Percentiles rank a stretch among this genome's conserved stretches.
Evolutionary conservation across 768 basidiomycete species (phyloP).

Genomic region (Mrakia gelida): DNA sequence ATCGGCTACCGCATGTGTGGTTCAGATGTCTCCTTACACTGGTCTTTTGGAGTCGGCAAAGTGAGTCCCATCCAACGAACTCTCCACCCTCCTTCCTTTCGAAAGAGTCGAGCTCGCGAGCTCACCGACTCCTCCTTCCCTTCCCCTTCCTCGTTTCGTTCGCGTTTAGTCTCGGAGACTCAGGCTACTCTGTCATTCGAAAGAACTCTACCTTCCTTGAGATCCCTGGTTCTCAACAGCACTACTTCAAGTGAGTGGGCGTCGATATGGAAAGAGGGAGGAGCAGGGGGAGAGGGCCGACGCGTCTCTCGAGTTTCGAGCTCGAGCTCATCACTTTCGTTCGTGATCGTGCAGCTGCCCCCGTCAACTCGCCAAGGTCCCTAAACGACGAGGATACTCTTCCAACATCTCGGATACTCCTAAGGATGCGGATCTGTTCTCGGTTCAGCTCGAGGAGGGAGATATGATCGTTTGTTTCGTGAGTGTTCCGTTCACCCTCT

Average conservation of each 20-base stretch:
- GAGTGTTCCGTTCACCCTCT: conserved; percentile 1
- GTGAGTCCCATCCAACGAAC: conserved; percentile 36
- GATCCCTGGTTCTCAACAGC: conserved; percentile 28
- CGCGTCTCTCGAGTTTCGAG: conserved; percentile 28
- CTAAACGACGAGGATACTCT: background rate
- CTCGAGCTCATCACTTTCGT: conserved; percentile 26
- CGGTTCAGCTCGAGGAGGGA: conserved; percentile 35
- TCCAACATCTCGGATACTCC: conserved; percentile 39
- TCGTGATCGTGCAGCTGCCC: conserved; percentile 38
- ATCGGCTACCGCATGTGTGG: conserved; percentile 34
- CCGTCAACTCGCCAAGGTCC: conserved; percentile 37
- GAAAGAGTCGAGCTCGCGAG: background rate
- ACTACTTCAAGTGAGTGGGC: conserved; percentile 29
- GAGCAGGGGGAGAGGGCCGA: conserved; percentile 23
- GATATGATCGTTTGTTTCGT: conserved; percentile 42
- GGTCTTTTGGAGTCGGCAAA: conserved; percentile 47
- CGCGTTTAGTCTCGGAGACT: conserved; percentile 42
- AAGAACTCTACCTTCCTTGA: conserved; percentile 27
- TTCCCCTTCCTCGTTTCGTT: background rate
- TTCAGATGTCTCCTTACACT: conserved; percentile 33
- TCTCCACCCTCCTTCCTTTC: too few relatives aligned
- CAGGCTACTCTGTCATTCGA: conserved; percentile 42
- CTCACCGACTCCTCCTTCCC: conserved; percentile 3
- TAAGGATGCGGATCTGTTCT: conserved; percentile 37
- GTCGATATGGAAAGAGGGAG: too few relatives aligned